A percentile compares a stretch with the other conserved stretches of the same genome.
Evolutionary conservation across 2,329 filamentous ascomycete genomes (phyloP).

Genomic region (Aspergillus novofumigatus): DNA sequence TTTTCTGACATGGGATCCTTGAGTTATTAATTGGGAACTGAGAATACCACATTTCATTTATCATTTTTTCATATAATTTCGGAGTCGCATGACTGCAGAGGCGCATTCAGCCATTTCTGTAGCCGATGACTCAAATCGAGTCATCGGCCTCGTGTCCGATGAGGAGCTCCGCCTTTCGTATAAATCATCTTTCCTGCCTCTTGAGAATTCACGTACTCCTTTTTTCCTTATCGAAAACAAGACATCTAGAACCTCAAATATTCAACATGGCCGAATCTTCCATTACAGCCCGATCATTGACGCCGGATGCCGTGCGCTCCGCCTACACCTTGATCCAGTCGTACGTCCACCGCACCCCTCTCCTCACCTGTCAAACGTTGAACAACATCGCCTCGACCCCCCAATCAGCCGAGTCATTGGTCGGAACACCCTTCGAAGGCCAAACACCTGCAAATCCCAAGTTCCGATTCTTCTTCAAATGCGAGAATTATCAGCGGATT

Average conservation of each 20-base stretch:
- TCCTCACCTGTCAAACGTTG: slow-evolving; percentile 74
- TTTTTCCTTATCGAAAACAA: neutral
- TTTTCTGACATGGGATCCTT: slow-evolving; percentile 16
- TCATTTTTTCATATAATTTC: too few species aligned
- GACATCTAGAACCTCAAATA: neutral
- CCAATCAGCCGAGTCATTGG: slow-evolving; percentile 51
- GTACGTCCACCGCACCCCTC: slow-evolving; percentile 77
- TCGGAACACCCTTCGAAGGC: slow-evolving; percentile 55
- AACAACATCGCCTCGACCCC: slow-evolving; percentile 69
- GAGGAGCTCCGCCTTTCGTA: neutral
- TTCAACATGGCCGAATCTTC: slow-evolving; percentile 41
- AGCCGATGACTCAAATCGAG: neutral
- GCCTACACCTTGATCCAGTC: slow-evolving; percentile 70
- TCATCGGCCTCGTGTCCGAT: neutral
- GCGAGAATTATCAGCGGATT: slow-evolving; percentile 85
- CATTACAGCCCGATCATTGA: slow-evolving; percentile 49
- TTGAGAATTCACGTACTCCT: neutral
- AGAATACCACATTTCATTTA: neutral
- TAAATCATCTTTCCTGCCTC: neutral
- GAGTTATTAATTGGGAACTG: slow-evolving; percentile 11
- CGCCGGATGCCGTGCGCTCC: slow-evolving; percentile 63
- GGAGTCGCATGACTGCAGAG: too few species aligned
- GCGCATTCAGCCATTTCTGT: neutral
- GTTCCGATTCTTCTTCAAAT: slow-evolving; percentile 85
- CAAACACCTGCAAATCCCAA: slow-evolving; percentile 58